phyloP scores from a whole-genome alignment of 257 asterid genomes.

The Scutellaria minor region DNA sequence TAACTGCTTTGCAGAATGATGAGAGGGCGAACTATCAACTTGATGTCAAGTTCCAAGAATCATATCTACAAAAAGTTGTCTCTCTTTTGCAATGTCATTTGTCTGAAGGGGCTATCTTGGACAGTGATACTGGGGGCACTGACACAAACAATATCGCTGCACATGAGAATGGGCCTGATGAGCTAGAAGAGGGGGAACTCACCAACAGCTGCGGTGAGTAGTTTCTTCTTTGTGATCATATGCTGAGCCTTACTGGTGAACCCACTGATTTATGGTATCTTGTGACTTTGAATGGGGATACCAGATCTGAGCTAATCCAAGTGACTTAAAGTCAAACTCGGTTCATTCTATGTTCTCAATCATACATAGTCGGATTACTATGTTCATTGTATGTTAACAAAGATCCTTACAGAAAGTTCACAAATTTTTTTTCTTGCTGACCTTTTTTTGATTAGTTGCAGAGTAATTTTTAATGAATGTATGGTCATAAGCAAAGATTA shows the following conservation, averaged over 20 bases:
- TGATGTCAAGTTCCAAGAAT: constrained; percentile 98
- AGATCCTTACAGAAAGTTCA: background rate
- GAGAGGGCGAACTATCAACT: constrained; percentile 96
- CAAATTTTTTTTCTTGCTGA: background rate
- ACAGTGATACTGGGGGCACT: constrained; percentile 44
- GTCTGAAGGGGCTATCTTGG: constrained; percentile 87
- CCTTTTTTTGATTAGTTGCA: constrained; percentile 24
- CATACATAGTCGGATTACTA: constrained; percentile 4
- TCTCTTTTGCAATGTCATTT: constrained; percentile 87
- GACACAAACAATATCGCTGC: constrained; percentile 43
- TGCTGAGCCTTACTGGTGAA: constrained; percentile 19
- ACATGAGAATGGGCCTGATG: constrained; percentile 56
- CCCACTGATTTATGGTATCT: background rate
- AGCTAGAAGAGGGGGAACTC: constrained; percentile 98
- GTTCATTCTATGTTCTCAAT: constrained; percentile 13
- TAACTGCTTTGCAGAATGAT: constrained; percentile 92
- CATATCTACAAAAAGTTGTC: constrained; percentile 81
- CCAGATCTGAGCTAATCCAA: constrained; percentile 4
- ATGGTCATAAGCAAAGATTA: constrained; percentile 23
- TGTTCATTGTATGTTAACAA: background rate
- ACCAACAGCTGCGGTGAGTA: constrained; percentile 72
- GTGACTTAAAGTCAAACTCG: background rate
- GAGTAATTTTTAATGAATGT: constrained; percentile 5
- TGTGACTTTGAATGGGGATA: constrained; percentile 8
- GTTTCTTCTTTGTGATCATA: constrained; percentile 22